These are phyloP conservation scores for Oxyria digyna DNA, from an alignment of 148 eudicot species.

Conservation along the genomic window DNA sequence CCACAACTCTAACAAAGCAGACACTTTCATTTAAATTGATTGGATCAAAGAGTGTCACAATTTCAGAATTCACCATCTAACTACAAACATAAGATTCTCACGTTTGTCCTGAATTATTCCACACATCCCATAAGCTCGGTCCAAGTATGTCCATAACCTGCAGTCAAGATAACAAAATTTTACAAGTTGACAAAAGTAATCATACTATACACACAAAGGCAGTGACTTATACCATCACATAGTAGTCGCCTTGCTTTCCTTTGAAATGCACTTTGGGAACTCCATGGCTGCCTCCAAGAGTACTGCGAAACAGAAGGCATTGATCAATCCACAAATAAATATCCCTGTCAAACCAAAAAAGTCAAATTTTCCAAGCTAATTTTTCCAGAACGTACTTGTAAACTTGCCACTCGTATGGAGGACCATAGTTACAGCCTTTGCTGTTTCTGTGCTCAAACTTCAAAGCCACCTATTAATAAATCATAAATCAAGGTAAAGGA, in stretches of 20 bases:
- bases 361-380: not conserved
- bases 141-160: slow-evolving; percentile 98
- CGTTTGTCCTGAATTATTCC: slow-evolving; percentile 89
- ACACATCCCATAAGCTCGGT: slow-evolving; percentile 94
- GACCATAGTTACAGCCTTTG: slow-evolving; percentile 90
- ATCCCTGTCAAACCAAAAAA: not conserved
- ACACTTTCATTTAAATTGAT: not conserved
- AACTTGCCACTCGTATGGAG: slow-evolving; percentile 95
- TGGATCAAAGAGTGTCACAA: not conserved
- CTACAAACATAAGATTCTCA: slow-evolving; percentile 30
- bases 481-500: not conserved
- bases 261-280: slow-evolving; percentile 81
- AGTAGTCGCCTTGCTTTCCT: slow-evolving; percentile 89
- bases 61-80: not conserved
- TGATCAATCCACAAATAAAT: not conserved
- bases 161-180: slow-evolving; percentile 10
- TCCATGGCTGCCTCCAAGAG: slow-evolving; percentile 85
- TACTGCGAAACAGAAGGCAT: slow-evolving; percentile 31
- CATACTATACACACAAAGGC: not conserved
- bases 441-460: slow-evolving; percentile 85
- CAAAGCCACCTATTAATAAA: slow-evolving; percentile 88
- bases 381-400: slow-evolving; percentile 45
- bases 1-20: not conserved
- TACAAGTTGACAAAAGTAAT: not conserved
- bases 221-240: slow-evolving; percentile 52